Percentiles rank a stretch among this genome's conserved stretches.
These are phyloP conservation scores for Xerocomellus intermedius DNA, from an alignment of 768 basidiomycete species.

Conservation along the genomic window DNA sequence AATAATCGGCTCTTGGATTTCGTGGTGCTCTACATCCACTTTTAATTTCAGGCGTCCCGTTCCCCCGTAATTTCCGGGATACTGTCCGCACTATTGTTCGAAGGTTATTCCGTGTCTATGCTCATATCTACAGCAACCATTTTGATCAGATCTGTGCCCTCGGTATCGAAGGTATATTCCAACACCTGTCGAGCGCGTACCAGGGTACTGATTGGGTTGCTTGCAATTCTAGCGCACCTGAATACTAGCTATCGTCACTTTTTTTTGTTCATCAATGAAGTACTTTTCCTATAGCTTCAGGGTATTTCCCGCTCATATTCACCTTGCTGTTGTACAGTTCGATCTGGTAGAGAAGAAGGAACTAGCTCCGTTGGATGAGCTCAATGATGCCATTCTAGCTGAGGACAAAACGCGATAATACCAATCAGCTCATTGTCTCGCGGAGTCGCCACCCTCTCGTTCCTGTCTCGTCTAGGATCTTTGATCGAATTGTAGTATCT, in stretches of 20 bases:
- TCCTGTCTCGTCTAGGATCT: background rate
- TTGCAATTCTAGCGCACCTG: conserved; percentile 69
- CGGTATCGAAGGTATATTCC: conserved; percentile 85
- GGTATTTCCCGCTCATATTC: conserved; percentile 9
- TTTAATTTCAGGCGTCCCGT: conserved; percentile 70
- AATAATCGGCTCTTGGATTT: background rate
- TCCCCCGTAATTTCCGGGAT: conserved; percentile 85
- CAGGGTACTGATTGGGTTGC: background rate
- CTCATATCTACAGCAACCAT: conserved; percentile 98
- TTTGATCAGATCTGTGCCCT: conserved; percentile 98
- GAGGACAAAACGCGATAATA: conserved; percentile 45
- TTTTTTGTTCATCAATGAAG: conserved; percentile 95
- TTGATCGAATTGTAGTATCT: background rate
- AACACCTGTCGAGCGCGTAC: background rate
- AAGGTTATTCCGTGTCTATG: conserved; percentile 94
- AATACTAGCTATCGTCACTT: conserved; percentile 99
- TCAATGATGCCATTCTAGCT: conserved; percentile 85
- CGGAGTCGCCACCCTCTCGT: background rate
- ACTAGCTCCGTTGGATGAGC: conserved; percentile 88
- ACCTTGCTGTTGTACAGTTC: conserved; percentile 49
- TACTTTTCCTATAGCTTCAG: conserved; percentile 33
- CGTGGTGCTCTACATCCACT: conserved; percentile 3
- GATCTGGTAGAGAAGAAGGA: conserved; percentile 97
- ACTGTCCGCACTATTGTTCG: conserved; percentile 91
- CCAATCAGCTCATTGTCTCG: background rate